Base-by-base conservation (phyloP, 805 yeast species). In the Hanseniaspora jakobsenii region DNA sequence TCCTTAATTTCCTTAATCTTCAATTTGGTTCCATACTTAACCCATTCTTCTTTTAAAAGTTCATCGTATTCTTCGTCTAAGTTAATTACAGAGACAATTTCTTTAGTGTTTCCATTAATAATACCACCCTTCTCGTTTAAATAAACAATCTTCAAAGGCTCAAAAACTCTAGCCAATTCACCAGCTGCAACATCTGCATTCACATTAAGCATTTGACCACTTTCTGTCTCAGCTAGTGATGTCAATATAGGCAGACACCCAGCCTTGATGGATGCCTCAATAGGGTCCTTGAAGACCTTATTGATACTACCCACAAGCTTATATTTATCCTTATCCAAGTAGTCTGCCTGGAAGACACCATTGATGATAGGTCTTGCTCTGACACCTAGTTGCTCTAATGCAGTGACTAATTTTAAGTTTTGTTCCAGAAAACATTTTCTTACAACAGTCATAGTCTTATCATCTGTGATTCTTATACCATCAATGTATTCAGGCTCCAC, bases 111-210 rank as follows among this genome's bases (percentile, higher is more conserved):
- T 47, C 97, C 97, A 59, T 91, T 84, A 56, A 84, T 76, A 51
- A 91, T 81, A 50, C 98, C 99, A 55, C 99, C 99, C 66, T 91
- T 91, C 64, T 91, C 99, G 64, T 86, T 87, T 62, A 91, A 69
- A 62, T 89, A 91, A 34, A 91, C 98, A 51, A 91, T 89, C 66
- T 91, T 91, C 57, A 91, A 75, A 6, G 99, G 99, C 66, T 91
- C 95, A 55, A 91, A 83, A 42, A 84, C 95, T 58, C 96, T 75
- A 19, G 98, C 96, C 52, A 91, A 72, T 65, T 91, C 97, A 55
- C 96, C 94, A 36, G 99, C 99, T 34, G 97, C 98, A 42, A 91
- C 95, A 60, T 91, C 99, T 6, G 99, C 99, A 60, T 91, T 91
- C 49, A 91, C 97, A 56, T 91, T 91, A 61, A 91, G 72, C 62